Percentiles rank a stretch among this genome's conserved stretches.
phyloP scores from a whole-genome alignment of 805 yeast species.

The Yarrowia sp. region DNA sequence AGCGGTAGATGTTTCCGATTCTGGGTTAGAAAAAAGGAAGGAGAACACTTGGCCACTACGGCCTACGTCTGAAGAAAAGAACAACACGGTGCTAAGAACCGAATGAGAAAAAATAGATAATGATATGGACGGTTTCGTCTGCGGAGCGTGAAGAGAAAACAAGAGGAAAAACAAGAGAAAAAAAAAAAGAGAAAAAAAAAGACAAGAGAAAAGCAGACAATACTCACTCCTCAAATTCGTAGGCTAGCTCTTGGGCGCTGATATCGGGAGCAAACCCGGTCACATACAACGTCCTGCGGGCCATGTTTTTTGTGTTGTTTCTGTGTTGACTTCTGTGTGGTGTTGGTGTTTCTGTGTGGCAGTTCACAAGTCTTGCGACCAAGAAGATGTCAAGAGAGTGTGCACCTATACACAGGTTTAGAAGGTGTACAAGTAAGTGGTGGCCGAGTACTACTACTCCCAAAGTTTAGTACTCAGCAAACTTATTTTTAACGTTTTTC shows the following conservation, averaged over 20 bases:
- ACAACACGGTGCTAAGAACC: not conserved
- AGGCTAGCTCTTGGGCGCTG: slow-evolving; percentile 39
- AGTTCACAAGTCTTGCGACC: not conserved
- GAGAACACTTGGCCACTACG: no score
- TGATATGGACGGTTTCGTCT: not conserved
- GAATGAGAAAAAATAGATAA: not conserved
- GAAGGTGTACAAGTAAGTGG: slow-evolving; percentile 1
- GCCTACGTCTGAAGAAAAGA: slow-evolving; percentile 1
- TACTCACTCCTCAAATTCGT: slow-evolving; percentile 38
- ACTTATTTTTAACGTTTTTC: not conserved
- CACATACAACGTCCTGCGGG: slow-evolving; percentile 33
- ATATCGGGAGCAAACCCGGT: slow-evolving; percentile 34
- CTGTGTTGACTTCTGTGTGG: no score
- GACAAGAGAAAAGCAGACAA: not conserved
- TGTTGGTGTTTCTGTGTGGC: not conserved
- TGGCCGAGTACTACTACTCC: not conserved
- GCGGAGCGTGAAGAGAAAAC: not conserved
- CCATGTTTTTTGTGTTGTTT: not conserved
- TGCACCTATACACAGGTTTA: not conserved
- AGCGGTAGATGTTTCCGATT: slow-evolving; percentile 36
- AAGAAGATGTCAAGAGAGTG: not conserved
- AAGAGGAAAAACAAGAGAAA: not conserved
- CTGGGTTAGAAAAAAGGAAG: slow-evolving; percentile 28
- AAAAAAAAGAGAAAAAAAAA: not conserved
- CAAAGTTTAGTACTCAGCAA: not conserved